These are phyloP conservation scores for Geotrichum australiense DNA, from an alignment of 1,139 yeast species.

Conservation along the genomic window DNA sequence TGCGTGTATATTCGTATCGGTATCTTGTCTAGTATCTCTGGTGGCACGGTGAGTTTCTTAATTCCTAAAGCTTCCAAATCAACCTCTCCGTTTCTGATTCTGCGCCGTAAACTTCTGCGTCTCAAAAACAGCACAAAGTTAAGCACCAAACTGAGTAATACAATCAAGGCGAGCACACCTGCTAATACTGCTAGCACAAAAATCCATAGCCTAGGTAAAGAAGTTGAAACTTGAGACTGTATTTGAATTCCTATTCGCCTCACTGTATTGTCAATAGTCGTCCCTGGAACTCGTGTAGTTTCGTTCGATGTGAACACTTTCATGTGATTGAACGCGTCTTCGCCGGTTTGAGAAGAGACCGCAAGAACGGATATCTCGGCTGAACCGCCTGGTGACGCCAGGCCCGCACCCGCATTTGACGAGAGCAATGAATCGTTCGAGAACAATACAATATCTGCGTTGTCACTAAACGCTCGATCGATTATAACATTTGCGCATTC, in stretches of 20 bases:
- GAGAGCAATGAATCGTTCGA: constrained; percentile 9
- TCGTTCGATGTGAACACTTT: constrained; percentile 7
- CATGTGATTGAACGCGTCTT: constrained; percentile 12
- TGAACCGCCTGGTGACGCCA: constrained; percentile 6
- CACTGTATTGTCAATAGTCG: not conserved
- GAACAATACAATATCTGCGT: constrained; percentile 14
- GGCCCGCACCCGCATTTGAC: not conserved
- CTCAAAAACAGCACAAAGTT: constrained; percentile 22
- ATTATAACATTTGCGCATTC: constrained; percentile 12
- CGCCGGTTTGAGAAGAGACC: constrained; percentile 7
- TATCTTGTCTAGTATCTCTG: constrained; percentile 21
- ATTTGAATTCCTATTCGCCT: constrained; percentile 13
- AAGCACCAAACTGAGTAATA: constrained; percentile 17
- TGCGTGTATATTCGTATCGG: constrained; percentile 22
- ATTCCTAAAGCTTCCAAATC: constrained; percentile 26
- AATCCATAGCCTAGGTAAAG: constrained; percentile 18
- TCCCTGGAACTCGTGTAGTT: constrained; percentile 11
- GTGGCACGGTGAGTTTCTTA: constrained; percentile 25
- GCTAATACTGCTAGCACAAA: constrained; percentile 20
- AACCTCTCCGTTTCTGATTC: constrained; percentile 26
- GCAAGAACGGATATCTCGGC: constrained; percentile 10
- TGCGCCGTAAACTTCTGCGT: constrained; percentile 23
- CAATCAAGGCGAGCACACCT: constrained; percentile 15
- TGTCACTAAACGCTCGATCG: constrained; percentile 13
- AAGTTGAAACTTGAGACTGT: not conserved